phyloP scores from a whole-genome alignment of 352 stramenopile genomes.

The Phytophthora aleatoria region DNA sequence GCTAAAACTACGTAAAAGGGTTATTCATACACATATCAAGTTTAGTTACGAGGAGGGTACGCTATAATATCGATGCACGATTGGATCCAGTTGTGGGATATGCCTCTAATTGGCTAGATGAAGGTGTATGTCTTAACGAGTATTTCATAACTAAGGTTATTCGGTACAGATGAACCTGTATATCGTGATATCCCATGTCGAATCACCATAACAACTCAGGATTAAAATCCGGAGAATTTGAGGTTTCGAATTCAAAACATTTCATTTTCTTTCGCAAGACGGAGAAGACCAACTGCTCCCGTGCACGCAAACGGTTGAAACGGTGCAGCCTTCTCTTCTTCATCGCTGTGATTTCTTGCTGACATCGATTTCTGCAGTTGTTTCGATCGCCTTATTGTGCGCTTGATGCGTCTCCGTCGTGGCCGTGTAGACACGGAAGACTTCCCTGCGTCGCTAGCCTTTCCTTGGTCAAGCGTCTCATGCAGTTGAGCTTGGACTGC shows the following conservation, averaged over 20 bases:
- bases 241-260: constrained; percentile 49
- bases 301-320: constrained; percentile 78
- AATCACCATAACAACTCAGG: too few relatives aligned
- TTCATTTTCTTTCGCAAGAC: constrained; percentile 77
- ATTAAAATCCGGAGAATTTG: background rate
- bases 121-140: too few relatives aligned
- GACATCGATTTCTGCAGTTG: constrained; percentile 32
- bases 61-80: too few relatives aligned
- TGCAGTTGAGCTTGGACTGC: constrained; percentile 1
- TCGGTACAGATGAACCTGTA: too few relatives aligned
- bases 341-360: constrained; percentile 18
- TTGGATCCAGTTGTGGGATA: too few relatives aligned
- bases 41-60: too few relatives aligned
- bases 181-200: too few relatives aligned
- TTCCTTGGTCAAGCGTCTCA: constrained; percentile 27
- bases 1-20: too few relatives aligned
- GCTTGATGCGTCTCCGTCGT: constrained; percentile 32
- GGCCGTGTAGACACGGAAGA: constrained; percentile 9
- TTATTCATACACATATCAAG: too few relatives aligned
- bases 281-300: constrained; percentile 58
- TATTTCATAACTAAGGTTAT: too few relatives aligned
- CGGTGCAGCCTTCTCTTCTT: constrained; percentile 18
- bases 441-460: constrained; percentile 9
- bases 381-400: constrained; percentile 24
- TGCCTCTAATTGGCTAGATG: too few relatives aligned